Conservation (phyloP, 1,284 basidiomycete genomes). For the Ganoderma leucocontextum region DNA sequence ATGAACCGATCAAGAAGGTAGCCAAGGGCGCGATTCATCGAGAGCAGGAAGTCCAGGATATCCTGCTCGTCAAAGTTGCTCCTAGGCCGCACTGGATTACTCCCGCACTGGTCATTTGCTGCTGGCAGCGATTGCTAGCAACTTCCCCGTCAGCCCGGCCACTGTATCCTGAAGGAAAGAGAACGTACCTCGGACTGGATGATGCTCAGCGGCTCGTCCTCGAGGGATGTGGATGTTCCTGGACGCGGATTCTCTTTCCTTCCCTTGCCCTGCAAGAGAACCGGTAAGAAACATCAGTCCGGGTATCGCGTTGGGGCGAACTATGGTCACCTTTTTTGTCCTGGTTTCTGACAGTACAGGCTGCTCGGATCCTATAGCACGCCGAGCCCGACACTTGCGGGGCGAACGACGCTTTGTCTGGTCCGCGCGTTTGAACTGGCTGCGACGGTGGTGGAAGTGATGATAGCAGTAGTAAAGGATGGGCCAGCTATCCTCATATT, state of each 20-base stretch:
- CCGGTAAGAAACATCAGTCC: background rate
- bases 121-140: background rate
- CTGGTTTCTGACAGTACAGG: background rate
- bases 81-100: background rate
- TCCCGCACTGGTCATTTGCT: background rate
- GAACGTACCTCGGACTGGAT: background rate
- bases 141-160: background rate
- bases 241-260: background rate
- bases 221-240: background rate
- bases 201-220: background rate
- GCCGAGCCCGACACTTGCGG: background rate
- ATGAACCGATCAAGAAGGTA: slow-evolving; percentile 18
- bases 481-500: slow-evolving; percentile 10
- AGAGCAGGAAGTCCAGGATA: slow-evolving; percentile 9
- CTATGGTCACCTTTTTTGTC: background rate
- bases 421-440: background rate
- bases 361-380: background rate
- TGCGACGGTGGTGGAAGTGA: background rate
- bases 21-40: background rate
- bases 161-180: background rate
- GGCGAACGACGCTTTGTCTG: background rate
- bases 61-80: background rate
- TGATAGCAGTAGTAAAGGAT: slow-evolving; percentile 7
- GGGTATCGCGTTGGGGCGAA: background rate
- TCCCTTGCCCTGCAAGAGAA: background rate